Evolutionary conservation across 345 rosid genomes (phyloP).

Genomic region (Viola odorata): DNA sequence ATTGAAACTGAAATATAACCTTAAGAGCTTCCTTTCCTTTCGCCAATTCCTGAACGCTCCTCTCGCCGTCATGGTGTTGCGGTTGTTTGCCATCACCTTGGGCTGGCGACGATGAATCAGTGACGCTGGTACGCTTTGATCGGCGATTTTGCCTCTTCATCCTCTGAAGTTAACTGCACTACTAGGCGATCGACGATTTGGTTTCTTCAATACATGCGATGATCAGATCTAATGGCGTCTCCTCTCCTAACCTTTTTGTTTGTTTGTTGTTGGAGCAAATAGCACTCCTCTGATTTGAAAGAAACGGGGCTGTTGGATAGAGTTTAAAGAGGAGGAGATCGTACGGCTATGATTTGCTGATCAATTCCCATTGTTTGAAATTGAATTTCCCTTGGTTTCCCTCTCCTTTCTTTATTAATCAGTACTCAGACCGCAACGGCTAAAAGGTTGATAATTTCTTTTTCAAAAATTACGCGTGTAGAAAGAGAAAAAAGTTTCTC

Average conservation of each 20-base stretch:
- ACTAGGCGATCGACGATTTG: not conserved
- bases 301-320: not conserved
- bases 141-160: slow-evolving; percentile 65
- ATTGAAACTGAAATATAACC: slow-evolving; percentile 2
- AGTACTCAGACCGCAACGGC: not conserved
- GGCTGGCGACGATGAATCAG: slow-evolving; percentile 31
- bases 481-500: too few species aligned
- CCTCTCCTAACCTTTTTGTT: too few species aligned
- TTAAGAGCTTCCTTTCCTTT: slow-evolving; percentile 22
- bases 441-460: too few species aligned
- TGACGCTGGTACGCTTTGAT: slow-evolving; percentile 32
- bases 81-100: slow-evolving; percentile 5
- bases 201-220: not conserved
- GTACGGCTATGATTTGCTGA: not conserved
- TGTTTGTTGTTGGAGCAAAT: too few species aligned
- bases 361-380: not conserved
- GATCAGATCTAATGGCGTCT: not conserved
- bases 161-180: not conserved
- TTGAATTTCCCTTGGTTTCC: slow-evolving; percentile 4
- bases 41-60: slow-evolving; percentile 14
- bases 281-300: not conserved
- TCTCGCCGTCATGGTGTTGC: slow-evolving; percentile 6
- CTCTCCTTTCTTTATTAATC: not conserved
- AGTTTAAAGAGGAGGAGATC: not conserved
- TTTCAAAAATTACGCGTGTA: too few species aligned